These are phyloP conservation scores for Ceratocystis eucalypticola DNA, from an alignment of 2,329 filamentous ascomycete genomes.

Conservation along the genomic window DNA sequence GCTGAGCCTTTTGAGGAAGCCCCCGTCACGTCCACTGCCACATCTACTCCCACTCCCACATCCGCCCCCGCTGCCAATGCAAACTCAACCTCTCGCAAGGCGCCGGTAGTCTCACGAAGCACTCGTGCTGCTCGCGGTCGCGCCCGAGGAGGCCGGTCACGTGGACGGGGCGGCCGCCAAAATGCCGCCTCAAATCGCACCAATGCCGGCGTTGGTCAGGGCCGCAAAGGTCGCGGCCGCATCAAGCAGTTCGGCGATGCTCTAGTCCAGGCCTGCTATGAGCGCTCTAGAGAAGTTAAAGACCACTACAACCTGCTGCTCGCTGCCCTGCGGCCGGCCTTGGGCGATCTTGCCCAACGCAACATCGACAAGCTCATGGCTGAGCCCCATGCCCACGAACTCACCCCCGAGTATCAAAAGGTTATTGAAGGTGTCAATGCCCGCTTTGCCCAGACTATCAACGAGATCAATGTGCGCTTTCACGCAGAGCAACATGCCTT, in stretches of 20 bases:
- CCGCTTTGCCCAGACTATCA: slow-evolving; percentile 27
- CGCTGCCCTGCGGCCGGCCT: slow-evolving; percentile 47
- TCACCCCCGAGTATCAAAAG: slow-evolving; percentile 38
- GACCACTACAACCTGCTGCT: slow-evolving; percentile 50
- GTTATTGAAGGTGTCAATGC: slow-evolving; percentile 40
- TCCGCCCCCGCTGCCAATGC: neutral
- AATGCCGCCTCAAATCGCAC: slow-evolving; percentile 20
- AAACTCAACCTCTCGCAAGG: neutral
- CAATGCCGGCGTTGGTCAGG: slow-evolving; percentile 19
- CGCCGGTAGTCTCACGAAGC: slow-evolving; percentile 23
- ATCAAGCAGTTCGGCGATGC: slow-evolving; percentile 43
- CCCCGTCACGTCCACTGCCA: neutral
- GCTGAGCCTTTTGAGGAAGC: slow-evolving; percentile 25
- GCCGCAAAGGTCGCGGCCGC: slow-evolving; percentile 31
- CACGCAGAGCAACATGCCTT: slow-evolving; percentile 18
- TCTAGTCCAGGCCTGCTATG: slow-evolving; percentile 43
- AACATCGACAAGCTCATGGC: slow-evolving; percentile 44
- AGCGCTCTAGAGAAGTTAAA: slow-evolving; percentile 54
- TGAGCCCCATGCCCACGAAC: slow-evolving; percentile 39
- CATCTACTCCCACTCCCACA: neutral
- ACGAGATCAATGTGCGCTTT: slow-evolving; percentile 19
- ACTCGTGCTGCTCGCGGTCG: slow-evolving; percentile 25
- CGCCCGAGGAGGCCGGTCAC: slow-evolving; percentile 20
- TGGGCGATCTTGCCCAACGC: slow-evolving; percentile 51
- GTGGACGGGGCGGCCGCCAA: slow-evolving; percentile 24